Percentiles rank a stretch among this genome's conserved stretches.
phyloP scores from a whole-genome alignment of 2,329 filamentous ascomycete genomes.

The Tolypocladium ovalisporum region DNA sequence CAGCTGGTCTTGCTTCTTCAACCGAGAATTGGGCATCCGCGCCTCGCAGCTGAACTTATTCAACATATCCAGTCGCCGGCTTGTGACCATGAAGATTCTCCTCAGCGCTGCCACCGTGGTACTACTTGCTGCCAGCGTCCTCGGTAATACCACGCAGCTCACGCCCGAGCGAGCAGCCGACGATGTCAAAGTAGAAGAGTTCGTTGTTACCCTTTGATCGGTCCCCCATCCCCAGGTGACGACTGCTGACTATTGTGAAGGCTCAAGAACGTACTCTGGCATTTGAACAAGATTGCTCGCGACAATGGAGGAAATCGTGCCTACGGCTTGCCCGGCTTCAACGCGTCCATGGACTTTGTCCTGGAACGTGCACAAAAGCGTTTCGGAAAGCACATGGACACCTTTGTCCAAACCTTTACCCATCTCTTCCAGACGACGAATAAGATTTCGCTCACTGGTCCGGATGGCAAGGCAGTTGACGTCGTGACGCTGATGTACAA shows the following conservation, averaged over 20 bases:
- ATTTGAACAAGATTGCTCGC: slow-evolving; percentile 41
- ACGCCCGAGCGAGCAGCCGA: slow-evolving; percentile 27
- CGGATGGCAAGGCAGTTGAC: slow-evolving; percentile 31
- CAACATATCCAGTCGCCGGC: background rate
- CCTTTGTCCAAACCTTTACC: slow-evolving; percentile 34
- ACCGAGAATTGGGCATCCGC: background rate
- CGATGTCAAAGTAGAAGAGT: slow-evolving; percentile 27
- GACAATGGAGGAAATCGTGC: slow-evolving; percentile 49
- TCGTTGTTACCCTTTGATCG: slow-evolving; percentile 5
- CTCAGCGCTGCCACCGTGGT: background rate
- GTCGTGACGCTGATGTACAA: slow-evolving; percentile 35
- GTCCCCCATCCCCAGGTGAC: background rate
- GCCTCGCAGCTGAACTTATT: too few relatives aligned
- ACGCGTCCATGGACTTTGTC: slow-evolving; percentile 46
- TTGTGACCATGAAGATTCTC: background rate
- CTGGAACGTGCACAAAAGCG: slow-evolving; percentile 30
- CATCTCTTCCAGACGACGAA: slow-evolving; percentile 31
- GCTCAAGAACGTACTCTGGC: slow-evolving; percentile 40
- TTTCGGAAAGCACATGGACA: slow-evolving; percentile 30
- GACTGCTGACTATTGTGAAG: slow-evolving; percentile 16
- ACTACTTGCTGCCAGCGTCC: background rate
- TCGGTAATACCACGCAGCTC: slow-evolving; percentile 13
- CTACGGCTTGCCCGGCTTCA: slow-evolving; percentile 48
- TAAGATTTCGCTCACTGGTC: slow-evolving; percentile 31
- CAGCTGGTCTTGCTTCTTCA: background rate